These are phyloP conservation scores for Mesembryanthemum crystallinum DNA, from an alignment of 148 eudicot genomes.

Conservation along the genomic window DNA sequence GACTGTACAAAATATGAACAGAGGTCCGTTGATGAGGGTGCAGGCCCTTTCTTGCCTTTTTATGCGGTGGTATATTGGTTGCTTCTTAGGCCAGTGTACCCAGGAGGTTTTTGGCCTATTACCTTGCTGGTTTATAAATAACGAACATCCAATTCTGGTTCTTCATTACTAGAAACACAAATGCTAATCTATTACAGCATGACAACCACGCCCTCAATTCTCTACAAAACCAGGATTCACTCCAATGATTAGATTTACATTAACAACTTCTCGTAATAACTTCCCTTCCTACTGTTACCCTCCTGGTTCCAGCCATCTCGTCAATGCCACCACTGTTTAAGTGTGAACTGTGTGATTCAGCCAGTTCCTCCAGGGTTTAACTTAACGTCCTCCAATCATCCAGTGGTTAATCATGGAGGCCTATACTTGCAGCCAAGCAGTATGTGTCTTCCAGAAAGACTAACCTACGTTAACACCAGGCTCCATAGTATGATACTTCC, in stretches of 20 bases:
- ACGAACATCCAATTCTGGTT: slow-evolving; percentile 4
- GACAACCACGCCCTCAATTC: background rate
- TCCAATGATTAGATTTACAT: slow-evolving; percentile 1
- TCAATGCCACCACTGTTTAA: background rate
- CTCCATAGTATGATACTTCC: background rate
- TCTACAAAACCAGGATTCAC: background rate
- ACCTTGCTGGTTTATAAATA: too few relatives aligned
- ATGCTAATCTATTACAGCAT: background rate
- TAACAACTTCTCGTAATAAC: background rate
- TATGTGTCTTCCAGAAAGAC: background rate
- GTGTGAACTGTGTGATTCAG: background rate
- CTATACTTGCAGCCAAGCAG: background rate
- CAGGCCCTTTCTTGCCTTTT: too few relatives aligned
- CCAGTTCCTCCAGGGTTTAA: background rate
- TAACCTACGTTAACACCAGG: slow-evolving; percentile 3
- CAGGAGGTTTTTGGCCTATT: too few relatives aligned
- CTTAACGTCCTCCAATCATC: slow-evolving; percentile 16
- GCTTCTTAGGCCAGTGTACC: too few relatives aligned
- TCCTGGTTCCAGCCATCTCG: background rate
- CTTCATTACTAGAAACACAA: slow-evolving; percentile 3
- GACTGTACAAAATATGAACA: too few relatives aligned
- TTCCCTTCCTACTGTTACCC: background rate
- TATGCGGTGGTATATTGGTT: too few relatives aligned
- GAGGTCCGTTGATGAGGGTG: too few relatives aligned
- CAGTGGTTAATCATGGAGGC: slow-evolving; percentile 14